Conservation (phyloP, 106 monocot species). For the Narthecium ossifragum region DNA sequence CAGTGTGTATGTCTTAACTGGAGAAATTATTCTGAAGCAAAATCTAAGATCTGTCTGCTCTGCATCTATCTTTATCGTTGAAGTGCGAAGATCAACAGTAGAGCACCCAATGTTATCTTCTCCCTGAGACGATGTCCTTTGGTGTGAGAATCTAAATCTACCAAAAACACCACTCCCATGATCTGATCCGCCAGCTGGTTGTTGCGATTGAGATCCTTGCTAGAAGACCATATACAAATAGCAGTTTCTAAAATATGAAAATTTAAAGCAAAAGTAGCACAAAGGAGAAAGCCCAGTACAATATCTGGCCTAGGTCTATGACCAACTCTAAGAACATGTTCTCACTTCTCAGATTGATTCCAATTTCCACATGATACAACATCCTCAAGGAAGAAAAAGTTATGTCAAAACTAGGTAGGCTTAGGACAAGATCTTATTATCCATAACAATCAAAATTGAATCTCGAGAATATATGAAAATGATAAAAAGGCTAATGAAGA, state of each 20-base stretch:
- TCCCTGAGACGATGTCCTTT: slow-evolving; percentile 34
- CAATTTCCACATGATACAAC: too few relatives aligned
- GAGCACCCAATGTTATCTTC: slow-evolving; percentile 52
- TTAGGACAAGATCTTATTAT: too few relatives aligned
- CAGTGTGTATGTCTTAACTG: slow-evolving; percentile 68
- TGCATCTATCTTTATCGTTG: slow-evolving; percentile 91
- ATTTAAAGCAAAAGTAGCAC: too few relatives aligned
- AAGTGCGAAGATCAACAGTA: slow-evolving; percentile 82
- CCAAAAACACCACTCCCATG: slow-evolving; percentile 36
- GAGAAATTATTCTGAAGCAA: slow-evolving; percentile 97
- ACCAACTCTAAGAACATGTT: too few relatives aligned
- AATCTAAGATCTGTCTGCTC: slow-evolving; percentile 88
- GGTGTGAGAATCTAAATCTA: slow-evolving; percentile 39
- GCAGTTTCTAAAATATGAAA: too few relatives aligned
- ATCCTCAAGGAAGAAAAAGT: too few relatives aligned
- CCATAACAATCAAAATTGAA: too few relatives aligned
- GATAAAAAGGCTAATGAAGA: too few relatives aligned
- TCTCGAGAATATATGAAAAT: too few relatives aligned
- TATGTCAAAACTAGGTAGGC: too few relatives aligned
- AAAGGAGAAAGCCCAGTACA: background rate
- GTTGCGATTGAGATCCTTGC: slow-evolving; percentile 33
- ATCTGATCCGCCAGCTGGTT: slow-evolving; percentile 31
- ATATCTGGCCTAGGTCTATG: background rate
- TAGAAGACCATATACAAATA: too few relatives aligned
- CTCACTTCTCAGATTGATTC: too few relatives aligned